These are phyloP conservation scores for Aspergillus viridinutans DNA, from an alignment of 2,329 filamentous ascomycete genomes.

Conservation along the genomic window DNA sequence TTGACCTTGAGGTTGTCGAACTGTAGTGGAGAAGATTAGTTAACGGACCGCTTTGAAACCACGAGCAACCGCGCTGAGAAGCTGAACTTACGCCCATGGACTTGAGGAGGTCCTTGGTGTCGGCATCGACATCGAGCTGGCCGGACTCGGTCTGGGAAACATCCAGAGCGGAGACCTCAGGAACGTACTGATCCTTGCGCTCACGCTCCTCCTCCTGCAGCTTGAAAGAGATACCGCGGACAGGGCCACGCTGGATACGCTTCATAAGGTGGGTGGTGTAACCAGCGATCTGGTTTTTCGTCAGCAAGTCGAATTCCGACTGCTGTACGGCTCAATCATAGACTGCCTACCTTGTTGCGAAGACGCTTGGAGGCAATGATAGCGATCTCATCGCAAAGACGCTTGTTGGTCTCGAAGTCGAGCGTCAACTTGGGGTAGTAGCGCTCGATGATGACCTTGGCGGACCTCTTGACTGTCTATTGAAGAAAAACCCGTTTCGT, in stretches of 20 bases:
- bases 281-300: conserved; percentile 70
- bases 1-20: conserved; percentile 98
- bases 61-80: not conserved
- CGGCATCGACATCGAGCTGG: conserved; percentile 88
- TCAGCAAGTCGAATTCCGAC: not conserved
- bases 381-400: conserved; percentile 99
- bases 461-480: conserved; percentile 73
- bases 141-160: conserved; percentile 90
- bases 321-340: not conserved
- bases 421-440: conserved; percentile 97
- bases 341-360: conserved; percentile 79
- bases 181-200: conserved; percentile 99
- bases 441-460: conserved; percentile 99
- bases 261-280: conserved; percentile 99
- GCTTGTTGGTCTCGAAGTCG: conserved; percentile 99
- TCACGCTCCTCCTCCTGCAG: conserved; percentile 99
- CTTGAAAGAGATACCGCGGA: conserved; percentile 99
- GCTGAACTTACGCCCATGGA: conserved; percentile 81
- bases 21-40: conserved; percentile 48
- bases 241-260: conserved; percentile 98
- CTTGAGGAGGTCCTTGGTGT: conserved; percentile 99
- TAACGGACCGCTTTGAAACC: not conserved
- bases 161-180: conserved; percentile 97
- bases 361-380: conserved; percentile 99
- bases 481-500: conserved; percentile 1